phyloP scores from a whole-genome alignment of 495 filamentous ascomycete genomes.

The Lophium mytilinum region DNA sequence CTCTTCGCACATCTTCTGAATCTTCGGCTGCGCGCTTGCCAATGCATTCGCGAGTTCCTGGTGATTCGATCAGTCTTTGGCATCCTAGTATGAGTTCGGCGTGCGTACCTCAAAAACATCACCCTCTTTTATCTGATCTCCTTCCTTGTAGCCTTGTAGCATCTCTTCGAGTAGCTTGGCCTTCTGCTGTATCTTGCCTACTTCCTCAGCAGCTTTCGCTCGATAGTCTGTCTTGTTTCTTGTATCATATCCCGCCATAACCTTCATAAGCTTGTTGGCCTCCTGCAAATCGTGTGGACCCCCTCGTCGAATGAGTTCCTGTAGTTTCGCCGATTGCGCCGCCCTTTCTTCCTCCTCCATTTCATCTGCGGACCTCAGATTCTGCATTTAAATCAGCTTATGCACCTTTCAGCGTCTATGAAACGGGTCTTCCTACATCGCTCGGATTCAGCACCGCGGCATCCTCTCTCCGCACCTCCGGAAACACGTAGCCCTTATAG shows the following conservation, averaged over 20 bases:
- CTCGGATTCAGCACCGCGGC: conserved; percentile 95
- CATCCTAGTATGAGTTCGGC: not conserved
- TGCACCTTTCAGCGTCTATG: not conserved
- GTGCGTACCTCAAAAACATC: conserved; percentile 76
- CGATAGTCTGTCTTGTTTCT: conserved; percentile 93
- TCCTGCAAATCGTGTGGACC: conserved; percentile 89
- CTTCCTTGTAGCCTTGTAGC: conserved; percentile 71
- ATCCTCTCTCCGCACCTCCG: conserved; percentile 84
- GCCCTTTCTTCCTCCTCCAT: conserved; percentile 97
- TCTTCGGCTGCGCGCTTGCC: conserved; percentile 93
- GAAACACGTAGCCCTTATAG: conserved; percentile 95
- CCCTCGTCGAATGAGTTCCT: conserved; percentile 89
- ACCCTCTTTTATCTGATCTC: conserved; percentile 76
- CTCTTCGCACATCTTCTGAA: conserved; percentile 98
- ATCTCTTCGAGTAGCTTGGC: conserved; percentile 88
- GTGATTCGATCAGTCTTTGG: not conserved
- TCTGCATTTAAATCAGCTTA: conserved; percentile 43
- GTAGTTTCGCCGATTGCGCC: conserved; percentile 92
- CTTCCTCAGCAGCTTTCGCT: conserved; percentile 93
- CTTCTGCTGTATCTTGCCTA: conserved; percentile 86
- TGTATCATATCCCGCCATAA: conserved; percentile 96
- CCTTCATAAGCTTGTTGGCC: conserved; percentile 94
- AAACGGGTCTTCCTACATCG: conserved; percentile 54
- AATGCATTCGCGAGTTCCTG: conserved; percentile 85
- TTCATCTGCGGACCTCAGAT: conserved; percentile 90